Conservation (phyloP, 352 stramenopile species). For the Phytophthora rubi region DNA sequence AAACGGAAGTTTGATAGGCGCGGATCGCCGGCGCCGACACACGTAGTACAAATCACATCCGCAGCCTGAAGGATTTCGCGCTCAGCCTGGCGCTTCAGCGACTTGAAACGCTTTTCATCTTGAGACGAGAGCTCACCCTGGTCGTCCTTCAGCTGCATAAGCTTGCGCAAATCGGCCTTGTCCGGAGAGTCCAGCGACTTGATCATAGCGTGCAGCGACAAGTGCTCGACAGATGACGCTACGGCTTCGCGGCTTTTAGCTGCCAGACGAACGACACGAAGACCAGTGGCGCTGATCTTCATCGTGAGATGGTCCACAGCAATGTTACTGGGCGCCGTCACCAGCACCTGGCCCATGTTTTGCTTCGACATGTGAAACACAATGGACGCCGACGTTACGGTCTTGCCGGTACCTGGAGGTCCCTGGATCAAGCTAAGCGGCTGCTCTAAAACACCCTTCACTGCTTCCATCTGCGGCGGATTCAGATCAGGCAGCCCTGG, state of each 20-base stretch:
- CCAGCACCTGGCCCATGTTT: slow-evolving; percentile 98
- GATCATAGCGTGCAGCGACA: slow-evolving; percentile 98
- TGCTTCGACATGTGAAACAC: slow-evolving; percentile 99
- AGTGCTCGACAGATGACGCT: slow-evolving; percentile 95
- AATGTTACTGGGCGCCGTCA: slow-evolving; percentile 99
- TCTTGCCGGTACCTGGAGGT: slow-evolving; percentile 97
- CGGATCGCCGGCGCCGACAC: slow-evolving; percentile 97
- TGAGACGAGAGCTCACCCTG: slow-evolving; percentile 94
- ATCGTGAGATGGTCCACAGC: slow-evolving; percentile 97
- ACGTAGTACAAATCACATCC: slow-evolving; percentile 99
- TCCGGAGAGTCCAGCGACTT: slow-evolving; percentile 89
- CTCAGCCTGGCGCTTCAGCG: slow-evolving; percentile 92
- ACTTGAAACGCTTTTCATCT: slow-evolving; percentile 97
- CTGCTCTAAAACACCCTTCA: slow-evolving; percentile 96
- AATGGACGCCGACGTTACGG: slow-evolving; percentile 97
- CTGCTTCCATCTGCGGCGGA: slow-evolving; percentile 95
- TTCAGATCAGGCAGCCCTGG: slow-evolving; percentile 98
- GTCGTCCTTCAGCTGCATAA: slow-evolving; percentile 96
- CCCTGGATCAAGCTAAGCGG: slow-evolving; percentile 99
- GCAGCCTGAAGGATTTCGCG: slow-evolving; percentile 97
- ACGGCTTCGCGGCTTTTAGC: slow-evolving; percentile 97
- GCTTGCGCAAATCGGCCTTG: slow-evolving; percentile 92
- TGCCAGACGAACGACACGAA: slow-evolving; percentile 98
- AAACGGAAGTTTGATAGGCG: slow-evolving; percentile 99
- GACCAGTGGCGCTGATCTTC: slow-evolving; percentile 98